Evolutionary conservation across 2,329 filamentous ascomycete species (phyloP), one percentile per base, ranked within the genome.

Genomic region (Cercospora sp.): DNA sequence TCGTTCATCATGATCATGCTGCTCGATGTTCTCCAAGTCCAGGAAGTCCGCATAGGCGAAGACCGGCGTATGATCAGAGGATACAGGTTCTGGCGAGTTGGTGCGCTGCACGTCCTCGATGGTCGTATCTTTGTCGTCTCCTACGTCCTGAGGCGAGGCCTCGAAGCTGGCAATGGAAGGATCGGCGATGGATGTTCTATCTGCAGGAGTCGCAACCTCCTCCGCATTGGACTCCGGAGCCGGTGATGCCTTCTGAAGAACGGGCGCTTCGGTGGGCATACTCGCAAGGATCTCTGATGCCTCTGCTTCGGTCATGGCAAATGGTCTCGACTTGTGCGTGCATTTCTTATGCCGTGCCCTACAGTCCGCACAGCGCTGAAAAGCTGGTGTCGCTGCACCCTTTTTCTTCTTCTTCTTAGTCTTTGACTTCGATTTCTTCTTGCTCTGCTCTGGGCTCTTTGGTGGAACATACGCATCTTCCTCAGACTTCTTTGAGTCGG

Each of bases 311-410:
- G 34, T 18, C 2, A 32, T 21, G n/a, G 26, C 18, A 30, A 24
- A 21, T 26, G 62, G 34, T 5, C 13, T 37, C 4, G 51, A 24
- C 6, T 57, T 57, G 57, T 65, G 62, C 5, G 6, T 45, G 34
- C 62, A 65, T 18, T 59, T 65, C 53, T 59, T 65, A 6, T 65
- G 51, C 2, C 34, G 32, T 12, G 55, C 40, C 24, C 34, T 65
- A n/a, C 62, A 65, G 40, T 37, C 32, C 6, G 32, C 32, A 37
- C 62, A 65, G 7, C 62, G 61, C 18, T 51, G 45, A 43, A 55
- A 34, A 4, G 34, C n/a, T 16, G 9, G 30, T 9, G 51, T 32
- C 43, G 49, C 18, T 5, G 18, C 34, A 7, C 34, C 34, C 34
- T 40, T 40, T n/a, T n/a, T 40, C 34, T 40, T 32, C 45, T 43